Percentiles rank a stretch among this genome's conserved stretches.
Conservation (phyloP, 2,329 filamentous ascomycete species). For the Aspergillus hiratsukae region DNA sequence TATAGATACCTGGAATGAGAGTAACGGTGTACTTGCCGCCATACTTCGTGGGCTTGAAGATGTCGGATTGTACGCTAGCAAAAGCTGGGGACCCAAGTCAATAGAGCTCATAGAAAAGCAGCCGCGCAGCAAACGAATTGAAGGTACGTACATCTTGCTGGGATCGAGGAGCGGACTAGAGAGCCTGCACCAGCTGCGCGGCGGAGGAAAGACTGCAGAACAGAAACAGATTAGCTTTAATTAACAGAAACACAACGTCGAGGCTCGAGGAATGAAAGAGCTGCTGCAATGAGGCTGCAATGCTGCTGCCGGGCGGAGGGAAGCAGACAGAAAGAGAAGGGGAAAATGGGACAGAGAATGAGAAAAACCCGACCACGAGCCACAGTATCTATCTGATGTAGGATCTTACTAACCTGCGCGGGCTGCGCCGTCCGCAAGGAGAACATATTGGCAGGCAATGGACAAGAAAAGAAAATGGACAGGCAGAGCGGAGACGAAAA, state of each 20-base stretch:
- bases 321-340: conserved; percentile 39
- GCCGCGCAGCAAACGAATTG: neutral
- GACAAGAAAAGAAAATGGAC: conserved; percentile 6
- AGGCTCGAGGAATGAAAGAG: conserved; percentile 10
- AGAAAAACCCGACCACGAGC: neutral
- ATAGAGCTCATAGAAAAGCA: conserved; percentile 1
- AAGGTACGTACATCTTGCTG: conserved; percentile 50
- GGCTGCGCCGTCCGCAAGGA: conserved; percentile 37
- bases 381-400: neutral
- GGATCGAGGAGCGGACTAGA: conserved; percentile 47
- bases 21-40: conserved; percentile 99
- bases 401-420: conserved; percentile 33
- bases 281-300: conserved; percentile 44
- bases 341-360: neutral
- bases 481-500: conserved; percentile 1
- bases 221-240: conserved; percentile 34
- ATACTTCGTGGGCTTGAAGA: conserved; percentile 99
- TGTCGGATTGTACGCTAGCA: conserved; percentile 85
- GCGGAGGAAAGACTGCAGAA: conserved; percentile 52
- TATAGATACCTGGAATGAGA: conserved; percentile 75
- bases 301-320: conserved; percentile 34
- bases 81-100: conserved; percentile 46
- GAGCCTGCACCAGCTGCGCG: conserved; percentile 47
- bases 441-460: conserved; percentile 33
- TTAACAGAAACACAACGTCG: neutral